phyloP scores from a whole-genome alignment of 2,329 filamentous ascomycete species.

The Camillea tinctor region DNA sequence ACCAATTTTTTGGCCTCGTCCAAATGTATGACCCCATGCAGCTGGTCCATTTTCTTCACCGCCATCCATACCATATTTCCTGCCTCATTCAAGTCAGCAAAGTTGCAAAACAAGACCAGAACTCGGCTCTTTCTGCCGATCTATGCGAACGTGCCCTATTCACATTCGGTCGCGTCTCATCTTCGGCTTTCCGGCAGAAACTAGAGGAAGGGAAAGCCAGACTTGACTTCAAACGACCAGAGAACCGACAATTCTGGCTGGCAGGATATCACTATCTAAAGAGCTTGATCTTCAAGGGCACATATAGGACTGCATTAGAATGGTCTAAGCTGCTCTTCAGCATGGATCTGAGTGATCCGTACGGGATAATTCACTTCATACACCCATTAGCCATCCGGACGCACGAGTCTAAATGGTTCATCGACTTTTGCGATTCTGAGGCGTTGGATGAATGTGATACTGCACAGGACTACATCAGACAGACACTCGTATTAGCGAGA shows the following conservation, averaged over 20 bases:
- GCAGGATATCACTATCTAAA: conserved; percentile 85
- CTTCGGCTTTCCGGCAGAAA: conserved; percentile 76
- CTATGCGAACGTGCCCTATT: conserved; percentile 89
- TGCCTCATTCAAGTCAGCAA: conserved; percentile 91
- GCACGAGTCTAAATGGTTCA: conserved; percentile 71
- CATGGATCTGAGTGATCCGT: conserved; percentile 76
- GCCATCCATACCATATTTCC: conserved; percentile 86
- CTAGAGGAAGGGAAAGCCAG: conserved; percentile 76
- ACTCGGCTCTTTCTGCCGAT: conserved; percentile 81
- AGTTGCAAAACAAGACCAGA: conserved; percentile 87
- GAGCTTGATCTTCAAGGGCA: conserved; percentile 85
- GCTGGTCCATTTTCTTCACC: conserved; percentile 72
- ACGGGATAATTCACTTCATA: conserved; percentile 75
- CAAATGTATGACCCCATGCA: conserved; percentile 79
- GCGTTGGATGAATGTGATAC: conserved; percentile 39
- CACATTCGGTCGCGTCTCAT: conserved; percentile 84
- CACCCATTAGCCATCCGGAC: conserved; percentile 84
- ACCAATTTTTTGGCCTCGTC: conserved; percentile 75
- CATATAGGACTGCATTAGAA: conserved; percentile 87
- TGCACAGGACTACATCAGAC: conserved; percentile 63
- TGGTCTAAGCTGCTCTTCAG: conserved; percentile 85
- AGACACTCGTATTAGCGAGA: conserved; percentile 75
- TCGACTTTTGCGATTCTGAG: conserved; percentile 61
- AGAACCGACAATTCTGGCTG: conserved; percentile 92
- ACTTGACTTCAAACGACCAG: conserved; percentile 75